A percentile compares a stretch with the other conserved stretches of the same genome.
Conservation (phyloP, 768 basidiomycete genomes). For the Cystofilobasidium ferigula region DNA sequence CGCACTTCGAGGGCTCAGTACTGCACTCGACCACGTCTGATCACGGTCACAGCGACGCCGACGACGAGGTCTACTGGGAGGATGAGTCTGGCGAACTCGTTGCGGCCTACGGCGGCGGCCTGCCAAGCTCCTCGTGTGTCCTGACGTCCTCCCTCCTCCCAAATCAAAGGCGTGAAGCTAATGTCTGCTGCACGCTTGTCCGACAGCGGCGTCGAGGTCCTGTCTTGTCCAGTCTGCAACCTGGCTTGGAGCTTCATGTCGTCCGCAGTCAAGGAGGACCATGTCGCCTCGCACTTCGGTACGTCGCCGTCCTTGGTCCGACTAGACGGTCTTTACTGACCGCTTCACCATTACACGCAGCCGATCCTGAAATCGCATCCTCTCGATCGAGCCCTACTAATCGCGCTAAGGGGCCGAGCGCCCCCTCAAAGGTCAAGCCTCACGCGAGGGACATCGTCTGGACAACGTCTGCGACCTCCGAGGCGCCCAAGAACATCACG, state of each 20-base stretch:
- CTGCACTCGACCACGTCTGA: not conserved
- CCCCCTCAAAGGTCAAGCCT: not conserved
- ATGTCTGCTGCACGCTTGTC: not conserved
- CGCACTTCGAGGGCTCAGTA: too few species aligned
- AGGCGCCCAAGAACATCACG: constrained; percentile 16
- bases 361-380: too few species aligned
- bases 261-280: not conserved
- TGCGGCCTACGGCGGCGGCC: not conserved
- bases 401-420: not conserved
- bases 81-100: not conserved
- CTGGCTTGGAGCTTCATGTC: not conserved
- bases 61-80: not conserved
- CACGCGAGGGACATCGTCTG: not conserved
- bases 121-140: not conserved
- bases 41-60: not conserved
- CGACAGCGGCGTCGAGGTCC: not conserved
- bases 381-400: too few species aligned
- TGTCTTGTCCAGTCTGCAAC: not conserved
- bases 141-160: not conserved
- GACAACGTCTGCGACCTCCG: not conserved
- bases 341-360: not conserved
- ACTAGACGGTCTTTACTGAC: not conserved
- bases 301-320: not conserved
- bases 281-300: not conserved
- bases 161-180: not conserved